Conservation (phyloP, 2,329 filamentous ascomycete genomes). For the Cladosporium sp. region DNA sequence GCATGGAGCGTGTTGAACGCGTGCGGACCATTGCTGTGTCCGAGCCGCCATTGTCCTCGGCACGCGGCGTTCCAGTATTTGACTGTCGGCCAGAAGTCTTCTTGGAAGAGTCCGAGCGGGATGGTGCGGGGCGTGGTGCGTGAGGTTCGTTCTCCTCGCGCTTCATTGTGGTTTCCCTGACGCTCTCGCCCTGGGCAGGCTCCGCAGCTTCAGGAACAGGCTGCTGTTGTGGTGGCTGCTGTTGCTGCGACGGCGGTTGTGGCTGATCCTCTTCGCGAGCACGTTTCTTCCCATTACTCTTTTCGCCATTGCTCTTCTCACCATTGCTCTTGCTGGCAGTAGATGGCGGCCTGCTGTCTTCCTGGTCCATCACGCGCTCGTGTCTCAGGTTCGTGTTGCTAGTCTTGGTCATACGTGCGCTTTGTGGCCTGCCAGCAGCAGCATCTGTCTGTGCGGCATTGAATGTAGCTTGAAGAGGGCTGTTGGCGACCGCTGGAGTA, state of each 20-base stretch:
- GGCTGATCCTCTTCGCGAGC: constrained; percentile 16
- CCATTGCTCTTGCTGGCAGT: constrained; percentile 11
- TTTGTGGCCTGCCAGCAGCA: constrained; percentile 61
- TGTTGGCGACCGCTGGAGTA: constrained; percentile 43
- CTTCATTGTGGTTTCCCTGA: constrained; percentile 13
- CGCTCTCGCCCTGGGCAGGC: constrained; percentile 13
- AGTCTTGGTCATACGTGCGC: constrained; percentile 70
- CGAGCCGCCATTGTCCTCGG: constrained; percentile 3
- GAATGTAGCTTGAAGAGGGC: constrained; percentile 43
- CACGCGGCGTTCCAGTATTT: constrained; percentile 45
- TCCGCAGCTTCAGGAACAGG: constrained; percentile 8
- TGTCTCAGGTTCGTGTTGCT: constrained; percentile 48
- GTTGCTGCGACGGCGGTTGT: too few species aligned
- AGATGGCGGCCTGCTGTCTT: constrained; percentile 34
- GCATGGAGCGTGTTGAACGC: constrained; percentile 38
- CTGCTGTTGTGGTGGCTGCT: constrained; percentile 10
- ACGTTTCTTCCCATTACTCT: constrained; percentile 17
- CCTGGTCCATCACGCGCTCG: constrained; percentile 34
- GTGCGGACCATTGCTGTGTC: constrained; percentile 36
- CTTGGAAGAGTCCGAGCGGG: constrained; percentile 25
- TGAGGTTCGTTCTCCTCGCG: constrained; percentile 37
- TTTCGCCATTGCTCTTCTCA: constrained; percentile 20
- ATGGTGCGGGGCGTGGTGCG: constrained; percentile 35
- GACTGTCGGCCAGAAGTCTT: constrained; percentile 38
- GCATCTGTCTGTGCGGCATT: constrained; percentile 67